phyloP scores from a whole-genome alignment of 371 early-diverging fungal species.

The Lichtheimia ornata region DNA sequence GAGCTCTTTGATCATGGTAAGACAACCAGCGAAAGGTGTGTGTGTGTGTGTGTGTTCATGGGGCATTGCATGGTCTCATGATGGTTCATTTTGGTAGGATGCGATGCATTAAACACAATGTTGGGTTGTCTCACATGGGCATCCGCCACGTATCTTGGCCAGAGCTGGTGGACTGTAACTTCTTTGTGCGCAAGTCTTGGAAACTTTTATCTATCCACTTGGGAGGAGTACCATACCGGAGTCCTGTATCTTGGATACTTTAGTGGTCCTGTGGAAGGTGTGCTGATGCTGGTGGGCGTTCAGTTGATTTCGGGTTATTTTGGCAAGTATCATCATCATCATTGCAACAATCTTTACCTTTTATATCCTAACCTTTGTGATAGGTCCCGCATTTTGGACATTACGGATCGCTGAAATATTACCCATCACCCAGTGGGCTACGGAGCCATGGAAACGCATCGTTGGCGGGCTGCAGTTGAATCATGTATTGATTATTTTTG shows the following conservation, averaged over 20 bases:
- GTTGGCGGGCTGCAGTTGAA: constrained; percentile 62
- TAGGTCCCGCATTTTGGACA: constrained; percentile 48
- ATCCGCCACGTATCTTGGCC: constrained; percentile 71
- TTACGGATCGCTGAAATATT: constrained; percentile 34
- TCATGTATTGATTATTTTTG: constrained; percentile 60
- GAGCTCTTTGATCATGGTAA: constrained; percentile 92
- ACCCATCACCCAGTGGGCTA: constrained; percentile 23
- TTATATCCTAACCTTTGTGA: not conserved
- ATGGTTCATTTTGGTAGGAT: constrained; percentile 49
- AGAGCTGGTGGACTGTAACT: constrained; percentile 76
- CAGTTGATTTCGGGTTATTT: constrained; percentile 72
- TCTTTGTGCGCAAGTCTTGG: constrained; percentile 61
- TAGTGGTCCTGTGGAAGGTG: constrained; percentile 96
- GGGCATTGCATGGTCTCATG: constrained; percentile 1
- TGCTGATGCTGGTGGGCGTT: constrained; percentile 69
- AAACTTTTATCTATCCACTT: constrained; percentile 92
- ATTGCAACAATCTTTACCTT: not conserved
- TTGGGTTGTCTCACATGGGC: constrained; percentile 63
- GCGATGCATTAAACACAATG: constrained; percentile 89
- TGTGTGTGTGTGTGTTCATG: too few relatives aligned
- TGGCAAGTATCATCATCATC: constrained; percentile 37
- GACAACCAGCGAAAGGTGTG: not conserved
- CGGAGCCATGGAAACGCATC: constrained; percentile 24
- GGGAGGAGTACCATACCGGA: constrained; percentile 97
- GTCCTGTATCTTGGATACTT: constrained; percentile 88